Base-by-base conservation (phyloP, 768 basidiomycete species). In the Piloderma croceum region DNA sequence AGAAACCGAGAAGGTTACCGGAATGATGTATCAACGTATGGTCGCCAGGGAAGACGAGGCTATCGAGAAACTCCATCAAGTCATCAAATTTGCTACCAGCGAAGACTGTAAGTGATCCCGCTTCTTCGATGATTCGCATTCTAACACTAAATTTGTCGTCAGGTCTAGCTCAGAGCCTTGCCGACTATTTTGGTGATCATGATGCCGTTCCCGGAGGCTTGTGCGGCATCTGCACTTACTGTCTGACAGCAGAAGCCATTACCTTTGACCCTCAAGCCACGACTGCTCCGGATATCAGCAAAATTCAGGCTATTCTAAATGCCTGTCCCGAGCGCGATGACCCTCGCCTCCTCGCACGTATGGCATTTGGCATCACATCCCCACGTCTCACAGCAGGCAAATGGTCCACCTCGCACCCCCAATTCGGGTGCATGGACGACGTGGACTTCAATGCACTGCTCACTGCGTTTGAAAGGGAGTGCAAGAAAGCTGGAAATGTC, bases 351-450 rank as follows among this genome's bases (percentile, higher is more conserved):
- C 58, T 75, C n/a, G 70, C 73, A 2, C 65, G 71, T 6, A 61
- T 71, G 60, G 73, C 72, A 4, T 76, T 74, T 41, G 73, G 73
- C 6, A 64, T 75, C 34, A 64, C 65, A 1, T 70, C 68, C 15
- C 69, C 69, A 3, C 61, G 73, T 1, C 56, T 74, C 17, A 68
- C 70, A 2, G 51, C 50, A 3, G 52, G 62, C 45, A 72, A 69
- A 43, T 65, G 69, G 56, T 62, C 66, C 3, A 61, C 58, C 5
- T 46, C 45, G 24, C 64, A 72, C 42, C 61, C 65, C n/a, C 51
- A 69, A 10, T 72, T 73, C 35, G 70, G 69, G 0, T 65, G 60
- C 41, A 70, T 72, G 65, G 61, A 53, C 11, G 53, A 62, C 7
- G 53, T 55, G 17, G 62, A 70, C 43, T 74, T 71, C 55, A 61